A percentile compares a stretch with the other conserved stretches of the same genome.
phyloP scores from a whole-genome alignment of 495 filamentous ascomycete genomes.

The Acidomyces sp. region DNA sequence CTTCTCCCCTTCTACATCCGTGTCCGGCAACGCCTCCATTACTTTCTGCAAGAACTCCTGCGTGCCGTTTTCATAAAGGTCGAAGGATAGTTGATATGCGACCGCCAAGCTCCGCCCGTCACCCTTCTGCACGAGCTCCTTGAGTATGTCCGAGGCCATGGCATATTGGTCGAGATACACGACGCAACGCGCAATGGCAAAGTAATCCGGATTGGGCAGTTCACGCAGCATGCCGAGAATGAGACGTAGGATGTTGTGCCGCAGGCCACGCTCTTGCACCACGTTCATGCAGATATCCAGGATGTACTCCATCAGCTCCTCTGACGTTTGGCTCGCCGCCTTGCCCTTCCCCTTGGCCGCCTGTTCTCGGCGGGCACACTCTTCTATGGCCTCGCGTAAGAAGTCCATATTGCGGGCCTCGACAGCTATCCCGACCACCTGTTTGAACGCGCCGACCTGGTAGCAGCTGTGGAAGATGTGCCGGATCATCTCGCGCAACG shows the following conservation, averaged over 20 bases:
- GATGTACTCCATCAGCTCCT: slow-evolving; percentile 94
- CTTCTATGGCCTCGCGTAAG: slow-evolving; percentile 71
- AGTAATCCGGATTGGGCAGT: slow-evolving; percentile 84
- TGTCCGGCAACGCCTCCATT: slow-evolving; percentile 57
- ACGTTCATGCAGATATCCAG: slow-evolving; percentile 94
- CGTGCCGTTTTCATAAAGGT: slow-evolving; percentile 94
- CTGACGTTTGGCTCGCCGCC: slow-evolving; percentile 39
- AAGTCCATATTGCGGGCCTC: slow-evolving; percentile 90
- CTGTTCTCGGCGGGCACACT: slow-evolving; percentile 65
- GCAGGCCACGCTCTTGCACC: slow-evolving; percentile 81
- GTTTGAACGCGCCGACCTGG: slow-evolving; percentile 71
- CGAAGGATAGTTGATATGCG: slow-evolving; percentile 96
- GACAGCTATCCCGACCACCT: slow-evolving; percentile 97
- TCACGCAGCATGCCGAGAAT: slow-evolving; percentile 81
- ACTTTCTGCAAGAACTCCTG: slow-evolving; percentile 93
- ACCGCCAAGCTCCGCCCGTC: slow-evolving; percentile 65
- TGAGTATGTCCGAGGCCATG: slow-evolving; percentile 78
- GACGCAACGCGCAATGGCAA: slow-evolving; percentile 95
- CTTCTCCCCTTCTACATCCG: slow-evolving; percentile 35
- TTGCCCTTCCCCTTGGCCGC: slow-evolving; percentile 53
- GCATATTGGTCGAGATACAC: slow-evolving; percentile 89
- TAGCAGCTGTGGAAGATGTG: slow-evolving; percentile 86
- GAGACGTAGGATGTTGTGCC: slow-evolving; percentile 72
- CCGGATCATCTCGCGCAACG: slow-evolving; percentile 70
- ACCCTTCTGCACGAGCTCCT: slow-evolving; percentile 66